Evolutionary conservation across 495 filamentous ascomycete species (phyloP).

Genomic region (Lophiostoma macrostomum): DNA sequence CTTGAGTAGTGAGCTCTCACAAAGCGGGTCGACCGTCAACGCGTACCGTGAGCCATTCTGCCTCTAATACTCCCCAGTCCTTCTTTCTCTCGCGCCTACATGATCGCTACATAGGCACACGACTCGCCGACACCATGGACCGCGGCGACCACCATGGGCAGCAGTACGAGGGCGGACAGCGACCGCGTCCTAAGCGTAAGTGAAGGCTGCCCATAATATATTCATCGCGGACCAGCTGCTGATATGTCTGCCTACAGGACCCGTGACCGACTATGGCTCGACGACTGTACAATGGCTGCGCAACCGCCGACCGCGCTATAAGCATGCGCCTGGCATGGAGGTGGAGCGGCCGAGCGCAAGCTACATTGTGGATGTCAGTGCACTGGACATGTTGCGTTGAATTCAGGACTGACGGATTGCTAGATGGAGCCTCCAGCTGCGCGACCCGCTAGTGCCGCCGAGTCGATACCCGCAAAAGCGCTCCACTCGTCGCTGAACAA

Average conservation of each 20-base stretch:
- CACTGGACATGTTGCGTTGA: neutral
- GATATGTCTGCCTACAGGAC: constrained; percentile 52
- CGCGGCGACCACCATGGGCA: constrained; percentile 20
- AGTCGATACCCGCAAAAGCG: constrained; percentile 83
- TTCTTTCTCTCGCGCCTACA: neutral
- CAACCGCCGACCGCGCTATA: constrained; percentile 72
- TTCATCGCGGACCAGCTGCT: too few species aligned
- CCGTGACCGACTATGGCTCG: constrained; percentile 93
- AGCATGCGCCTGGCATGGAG: constrained; percentile 64
- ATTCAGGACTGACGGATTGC: constrained; percentile 12
- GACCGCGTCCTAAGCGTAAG: constrained; percentile 27
- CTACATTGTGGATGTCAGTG: constrained; percentile 68
- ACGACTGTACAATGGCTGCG: constrained; percentile 93
- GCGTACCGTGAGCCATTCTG: too few species aligned
- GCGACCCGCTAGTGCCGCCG: constrained; percentile 65
- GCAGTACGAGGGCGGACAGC: constrained; percentile 17
- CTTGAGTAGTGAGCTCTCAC: too few species aligned
- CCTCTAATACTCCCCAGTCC: too few species aligned
- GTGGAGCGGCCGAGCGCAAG: constrained; percentile 79
- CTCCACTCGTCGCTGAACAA: constrained; percentile 96
- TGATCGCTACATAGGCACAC: neutral
- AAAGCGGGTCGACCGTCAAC: too few species aligned
- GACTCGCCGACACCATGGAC: constrained; percentile 8
- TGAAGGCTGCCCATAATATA: neutral
- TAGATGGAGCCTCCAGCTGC: constrained; percentile 87